Evolutionary conservation across 73 alveolate species (phyloP), one percentile per base, ranked within the genome.

Genomic region (Effrenium voratum): DNA sequence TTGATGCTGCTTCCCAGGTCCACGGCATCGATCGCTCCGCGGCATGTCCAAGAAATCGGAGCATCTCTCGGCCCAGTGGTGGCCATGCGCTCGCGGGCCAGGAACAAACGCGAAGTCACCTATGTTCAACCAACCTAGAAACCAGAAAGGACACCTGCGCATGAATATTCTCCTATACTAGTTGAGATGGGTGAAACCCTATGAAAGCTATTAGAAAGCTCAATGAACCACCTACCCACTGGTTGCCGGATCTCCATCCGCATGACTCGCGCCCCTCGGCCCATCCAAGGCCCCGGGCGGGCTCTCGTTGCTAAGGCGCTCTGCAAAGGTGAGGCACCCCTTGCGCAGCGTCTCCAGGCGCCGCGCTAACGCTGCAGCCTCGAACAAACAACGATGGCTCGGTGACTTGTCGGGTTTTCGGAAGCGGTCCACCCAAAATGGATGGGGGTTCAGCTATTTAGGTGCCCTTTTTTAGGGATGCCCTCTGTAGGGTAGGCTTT

Each of bases 261-360:
- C 52, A 73, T 36, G 44, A 73, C 2, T 0, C 8, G 52, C 77
- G 12, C 40, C 22, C 77, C 43, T 15, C 36, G 8, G 40, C 40
- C 77, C 77, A 5, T 26, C 5, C 40, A 38, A 3, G 16, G 70
- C 70, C 1, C 44, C 70, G 40, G 46, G 46, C 91, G 91, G 91
- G 45, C 28, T 80, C 55, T 80, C 91, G 30, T 66, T 80, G 70
- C 19, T 68, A 34, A 80, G 46, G 46, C 91, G 55, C 12, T 80
- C 91, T 2, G 70, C 91, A 19, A 80, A 80, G n/a, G n/a, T 26
- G 70, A 44, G 44, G 24, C 91, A 44, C 46, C 46, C 70, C 55
- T 80, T 44, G 0, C 15, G 10, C 41, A 80, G 91, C 47, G 46
- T 28, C 47, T 80, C 91, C 45, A 66, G 30, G 46, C 91, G 91